Percentiles rank a stretch among this genome's conserved stretches.
phyloP scores from a whole-genome alignment of 257 asterid genomes.

The Nicotiana otophora region DNA sequence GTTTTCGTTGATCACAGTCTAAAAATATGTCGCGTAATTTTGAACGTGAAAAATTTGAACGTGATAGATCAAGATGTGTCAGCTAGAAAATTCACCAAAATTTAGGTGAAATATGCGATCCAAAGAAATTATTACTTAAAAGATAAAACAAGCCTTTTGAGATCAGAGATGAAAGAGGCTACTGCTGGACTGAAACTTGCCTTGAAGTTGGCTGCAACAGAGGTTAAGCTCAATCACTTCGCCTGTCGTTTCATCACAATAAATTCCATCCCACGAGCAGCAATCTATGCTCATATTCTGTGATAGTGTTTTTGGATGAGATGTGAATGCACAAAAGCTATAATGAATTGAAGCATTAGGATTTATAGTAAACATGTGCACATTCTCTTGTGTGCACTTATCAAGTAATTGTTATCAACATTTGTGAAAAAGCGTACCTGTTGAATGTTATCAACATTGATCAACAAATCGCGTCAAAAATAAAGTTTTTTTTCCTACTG shows the following conservation, averaged over 20 bases:
- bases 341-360: background rate
- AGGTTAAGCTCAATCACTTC: slow-evolving; percentile 18
- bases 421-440: too few species aligned
- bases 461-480: too few species aligned
- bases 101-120: slow-evolving; percentile 10
- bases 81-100: background rate
- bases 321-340: background rate
- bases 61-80: slow-evolving; percentile 13
- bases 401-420: too few species aligned
- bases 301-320: background rate
- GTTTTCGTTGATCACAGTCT: slow-evolving; percentile 26
- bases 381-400: too few species aligned
- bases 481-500: too few species aligned
- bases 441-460: too few species aligned
- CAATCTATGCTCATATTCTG: slow-evolving; percentile 4
- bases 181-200: slow-evolving; percentile 9
- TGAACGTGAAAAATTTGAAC: background rate
- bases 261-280: slow-evolving; percentile 22
- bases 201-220: slow-evolving; percentile 16
- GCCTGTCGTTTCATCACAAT: slow-evolving; percentile 12
- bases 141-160: slow-evolving; percentile 12
- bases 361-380: background rate
- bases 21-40: slow-evolving; percentile 23
- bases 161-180: slow-evolving; percentile 10
- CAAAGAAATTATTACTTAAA: slow-evolving; percentile 6